Base-by-base conservation (phyloP, 345 rosid genomes). In the Reutealis trisperma region DNA sequence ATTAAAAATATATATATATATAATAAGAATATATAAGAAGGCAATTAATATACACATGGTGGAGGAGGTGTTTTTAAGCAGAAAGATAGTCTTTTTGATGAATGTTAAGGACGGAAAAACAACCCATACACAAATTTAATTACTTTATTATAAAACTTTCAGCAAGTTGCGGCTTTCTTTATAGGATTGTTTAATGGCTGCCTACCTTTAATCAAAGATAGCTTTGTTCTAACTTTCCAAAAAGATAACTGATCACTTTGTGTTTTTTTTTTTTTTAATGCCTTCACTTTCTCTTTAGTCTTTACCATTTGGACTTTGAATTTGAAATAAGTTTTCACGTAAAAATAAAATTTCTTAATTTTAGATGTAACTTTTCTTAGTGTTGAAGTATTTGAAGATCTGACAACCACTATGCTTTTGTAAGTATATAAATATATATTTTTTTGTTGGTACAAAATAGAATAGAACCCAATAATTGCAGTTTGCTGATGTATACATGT, bases 201-300 rank as follows among this genome's bases (percentile, higher is more conserved):
- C n/a, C n/a, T 5, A 6, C 57, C 70, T 71, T 81, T 77, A 42
- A 54, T 41, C 75, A 77, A 77, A 81, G 84, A 14, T 54, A 67
- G 75, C 78, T 81, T 77, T 77, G 71, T 16, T 30, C 66, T 16
- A 72, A 27, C 77, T 77, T 81, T 81, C 30, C 34, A 61, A 65
- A 80, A 80, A 80, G 83, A 51, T 18, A 6, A 45, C 68, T 34
- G 10, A 24, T 18, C 27, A 63, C 37, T 41, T 67, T 7, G 45
- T 34, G 59, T 73, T 63, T 68, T 74, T 62, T 62, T 60, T 73
- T 63, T 68, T 74, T 70, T 51, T 11, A 55, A 52, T 25, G 32
- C 57, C 16, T 24, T 9, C 49, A 34, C 63, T 62, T 61, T 77
- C 44, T 73, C 64, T 42, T 61, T 25, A 13, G 0, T 37, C 41